Evolutionary conservation across 257 asterid genomes (phyloP).

Genomic region (Parsonsia alboflavescens): DNA sequence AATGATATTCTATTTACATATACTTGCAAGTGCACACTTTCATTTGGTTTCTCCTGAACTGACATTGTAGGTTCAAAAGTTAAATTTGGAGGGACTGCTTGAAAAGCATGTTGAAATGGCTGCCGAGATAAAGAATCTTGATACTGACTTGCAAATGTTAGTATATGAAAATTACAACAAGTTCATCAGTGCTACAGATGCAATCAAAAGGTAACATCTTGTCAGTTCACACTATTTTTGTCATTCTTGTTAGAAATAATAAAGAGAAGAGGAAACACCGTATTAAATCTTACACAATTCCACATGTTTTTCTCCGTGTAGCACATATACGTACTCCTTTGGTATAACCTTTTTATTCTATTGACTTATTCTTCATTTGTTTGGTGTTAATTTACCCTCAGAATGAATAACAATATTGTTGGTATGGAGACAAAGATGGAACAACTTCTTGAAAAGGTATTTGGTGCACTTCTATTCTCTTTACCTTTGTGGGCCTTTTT

Average conservation of each 20-base stretch:
- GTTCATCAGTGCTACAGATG: slow-evolving; percentile 95
- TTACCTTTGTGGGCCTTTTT: not conserved
- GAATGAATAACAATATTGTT: slow-evolving; percentile 95
- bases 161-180: slow-evolving; percentile 98
- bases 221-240: not conserved
- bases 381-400: slow-evolving; percentile 23
- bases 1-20: not conserved
- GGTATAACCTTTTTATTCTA: not conserved
- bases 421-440: slow-evolving; percentile 99
- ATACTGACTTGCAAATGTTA: slow-evolving; percentile 97
- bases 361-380: not conserved
- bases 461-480: slow-evolving; percentile 24
- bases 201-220: slow-evolving; percentile 71
- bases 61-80: slow-evolving; percentile 71
- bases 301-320: not conserved
- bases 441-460: slow-evolving; percentile 96
- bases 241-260: not conserved
- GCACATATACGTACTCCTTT: not conserved
- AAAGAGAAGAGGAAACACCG: not conserved
- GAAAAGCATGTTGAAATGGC: slow-evolving; percentile 99
- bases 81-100: slow-evolving; percentile 88
- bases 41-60: not conserved
- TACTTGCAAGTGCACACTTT: not conserved
- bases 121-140: slow-evolving; percentile 94
- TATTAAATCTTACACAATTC: not conserved